Base-by-base conservation (phyloP, 306 rosid species). In the Coriaria nepalensis region DNA sequence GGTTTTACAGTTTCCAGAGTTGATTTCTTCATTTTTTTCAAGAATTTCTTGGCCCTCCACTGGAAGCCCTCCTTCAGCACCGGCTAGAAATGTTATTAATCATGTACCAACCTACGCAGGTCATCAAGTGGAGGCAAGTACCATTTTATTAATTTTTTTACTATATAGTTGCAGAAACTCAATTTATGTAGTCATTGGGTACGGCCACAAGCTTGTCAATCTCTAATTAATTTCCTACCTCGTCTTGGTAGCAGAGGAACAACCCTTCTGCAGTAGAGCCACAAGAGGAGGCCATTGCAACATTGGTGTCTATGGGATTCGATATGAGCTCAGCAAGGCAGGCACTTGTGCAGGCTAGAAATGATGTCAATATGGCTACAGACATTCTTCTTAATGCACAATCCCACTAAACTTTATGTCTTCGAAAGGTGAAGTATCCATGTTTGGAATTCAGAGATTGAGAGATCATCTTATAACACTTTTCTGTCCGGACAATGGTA, bases 241-340 rank as follows among this genome's bases (percentile, higher is more conserved):
- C 3, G 29, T 20, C 50, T 57, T 59, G 55, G 33, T 53, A 63
- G 68, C 82, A 85, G 96, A 79, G 98, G 68, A 82, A 75, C 66
- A 63, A 69, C 49, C 78, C 87, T 8, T 54, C 87, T 59, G 69
- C 79, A 33, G 41, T 61, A 40, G 85, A 81, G 60, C 98, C 98
- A 12, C 47, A 79, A 0, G 98, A 92, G 70, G 93, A 73, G 59
- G 63, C 96, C 0, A 79, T 92, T 55, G 73, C 73, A 0, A 92
- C 96, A 8, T 81, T 92, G 11, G 83, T 85, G 36, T 82, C 98
- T 2, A 92, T 92, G 98, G 98, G 98, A 8, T 92, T 92, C 52
- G 96, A 92, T 70, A 75, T 93, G 66, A 68, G 69, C 65, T 67
- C 83, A n/a, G 98, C 96, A 9, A 76, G 94, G 66, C 98, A 92